These are phyloP conservation scores for Aleurites moluccanus DNA, from an alignment of 441 rosid genomes.

Conservation along the genomic window DNA sequence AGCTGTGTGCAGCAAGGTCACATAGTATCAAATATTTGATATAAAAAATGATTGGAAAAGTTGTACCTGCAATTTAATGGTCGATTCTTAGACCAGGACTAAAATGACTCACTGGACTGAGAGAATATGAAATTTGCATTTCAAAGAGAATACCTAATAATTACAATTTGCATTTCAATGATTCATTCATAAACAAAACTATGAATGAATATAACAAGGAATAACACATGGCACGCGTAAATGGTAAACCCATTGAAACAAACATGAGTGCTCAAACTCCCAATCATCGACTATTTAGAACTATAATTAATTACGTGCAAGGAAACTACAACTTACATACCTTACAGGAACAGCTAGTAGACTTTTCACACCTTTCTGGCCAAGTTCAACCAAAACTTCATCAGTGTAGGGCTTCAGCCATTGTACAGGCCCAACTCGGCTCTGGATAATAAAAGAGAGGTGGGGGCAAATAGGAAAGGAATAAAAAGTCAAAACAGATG, in stretches of 20 bases:
- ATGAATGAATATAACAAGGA: not conserved
- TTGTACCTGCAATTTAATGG: not conserved
- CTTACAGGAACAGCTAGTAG: slow-evolving; percentile 94
- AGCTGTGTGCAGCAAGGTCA: not conserved
- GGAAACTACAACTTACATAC: slow-evolving; percentile 32
- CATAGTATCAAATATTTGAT: not conserved
- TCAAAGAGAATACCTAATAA: not conserved
- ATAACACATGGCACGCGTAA: not conserved
- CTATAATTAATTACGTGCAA: not conserved
- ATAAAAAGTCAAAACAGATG: slow-evolving; percentile 1
- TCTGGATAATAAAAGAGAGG: slow-evolving; percentile 42
- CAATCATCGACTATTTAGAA: not conserved
- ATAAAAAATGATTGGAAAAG: not conserved
- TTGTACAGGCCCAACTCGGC: slow-evolving; percentile 99
- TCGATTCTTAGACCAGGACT: not conserved
- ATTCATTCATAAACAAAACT: not conserved
- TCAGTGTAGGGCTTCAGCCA: slow-evolving; percentile 98
- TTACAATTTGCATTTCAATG: not conserved
- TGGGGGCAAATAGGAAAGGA: not conserved
- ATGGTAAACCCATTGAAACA: not conserved
- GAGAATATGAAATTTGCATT: not conserved
- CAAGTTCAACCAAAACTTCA: slow-evolving; percentile 92
- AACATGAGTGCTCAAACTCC: not conserved
- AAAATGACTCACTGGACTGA: not conserved
- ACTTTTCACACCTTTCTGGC: slow-evolving; percentile 91